Evolutionary conservation across 2,329 filamentous ascomycete genomes (phyloP).

Genomic region (Mariannaea elegans): DNA sequence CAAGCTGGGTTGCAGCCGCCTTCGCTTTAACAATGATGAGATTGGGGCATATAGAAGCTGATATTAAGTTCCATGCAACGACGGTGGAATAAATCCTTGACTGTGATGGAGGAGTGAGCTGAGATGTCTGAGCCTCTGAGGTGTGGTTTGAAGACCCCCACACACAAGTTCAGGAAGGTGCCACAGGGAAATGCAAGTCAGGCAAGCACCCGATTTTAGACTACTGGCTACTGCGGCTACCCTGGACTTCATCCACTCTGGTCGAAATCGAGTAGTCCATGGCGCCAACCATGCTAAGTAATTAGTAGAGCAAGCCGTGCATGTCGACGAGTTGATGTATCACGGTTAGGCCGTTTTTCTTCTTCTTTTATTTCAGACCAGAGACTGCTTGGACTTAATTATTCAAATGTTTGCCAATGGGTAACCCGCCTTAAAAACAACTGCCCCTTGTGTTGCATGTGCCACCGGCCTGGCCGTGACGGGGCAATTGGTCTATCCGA

Average conservation of each 20-base stretch:
- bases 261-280: too few species aligned
- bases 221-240: neutral
- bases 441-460: neutral
- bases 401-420: too few species aligned
- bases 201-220: neutral
- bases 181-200: neutral
- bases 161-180: neutral
- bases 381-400: too few species aligned
- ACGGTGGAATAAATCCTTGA: too few species aligned
- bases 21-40: neutral
- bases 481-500: constrained; percentile 1
- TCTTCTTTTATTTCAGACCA: too few species aligned
- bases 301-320: too few species aligned
- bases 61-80: neutral
- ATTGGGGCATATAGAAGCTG: neutral
- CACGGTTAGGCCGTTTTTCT: too few species aligned
- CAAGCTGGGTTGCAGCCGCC: neutral
- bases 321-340: too few species aligned
- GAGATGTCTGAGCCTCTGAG: neutral
- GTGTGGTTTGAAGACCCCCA: neutral
- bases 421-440: too few species aligned
- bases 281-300: too few species aligned
- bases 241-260: neutral
- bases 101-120: neutral
- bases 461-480: neutral